Evolutionary conservation across 768 basidiomycete genomes (phyloP).

Genomic region (Leccinum rimulosum): DNA sequence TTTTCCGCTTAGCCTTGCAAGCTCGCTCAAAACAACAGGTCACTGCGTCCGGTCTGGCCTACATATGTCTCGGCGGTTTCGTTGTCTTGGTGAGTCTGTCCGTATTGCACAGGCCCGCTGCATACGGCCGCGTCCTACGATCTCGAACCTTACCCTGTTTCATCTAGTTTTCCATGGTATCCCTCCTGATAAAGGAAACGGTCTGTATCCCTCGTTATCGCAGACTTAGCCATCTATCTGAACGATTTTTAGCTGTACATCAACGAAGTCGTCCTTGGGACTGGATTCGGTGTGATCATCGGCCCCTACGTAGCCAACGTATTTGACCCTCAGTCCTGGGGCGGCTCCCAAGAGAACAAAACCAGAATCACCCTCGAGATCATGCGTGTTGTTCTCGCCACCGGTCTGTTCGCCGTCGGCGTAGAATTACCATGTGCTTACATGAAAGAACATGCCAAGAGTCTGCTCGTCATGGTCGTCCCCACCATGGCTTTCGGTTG

Average conservation of each 20-base stretch:
- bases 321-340: slow-evolving; percentile 81
- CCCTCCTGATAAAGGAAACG: slow-evolving; percentile 79
- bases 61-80: slow-evolving; percentile 61
- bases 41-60: slow-evolving; percentile 51
- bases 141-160: background rate
- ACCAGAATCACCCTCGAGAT: slow-evolving; percentile 79
- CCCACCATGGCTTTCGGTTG: slow-evolving; percentile 87
- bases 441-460: slow-evolving; percentile 74
- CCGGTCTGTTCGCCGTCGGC: slow-evolving; percentile 92
- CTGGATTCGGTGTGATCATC: slow-evolving; percentile 55
- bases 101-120: background rate
- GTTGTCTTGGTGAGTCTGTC: slow-evolving; percentile 40
- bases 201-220: slow-evolving; percentile 34
- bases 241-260: slow-evolving; percentile 61
- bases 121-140: background rate
- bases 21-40: slow-evolving; percentile 41
- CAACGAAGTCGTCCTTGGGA: slow-evolving; percentile 93
- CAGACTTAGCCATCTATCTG: background rate
- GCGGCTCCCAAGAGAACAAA: slow-evolving; percentile 39
- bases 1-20: slow-evolving; percentile 3
- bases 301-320: slow-evolving; percentile 71
- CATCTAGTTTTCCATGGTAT: slow-evolving; percentile 76
- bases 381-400: slow-evolving; percentile 84
- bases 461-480: slow-evolving; percentile 66
- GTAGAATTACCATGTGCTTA: slow-evolving; percentile 89